A percentile compares a stretch with the other conserved stretches of the same genome.
Conservation (phyloP, 441 rosid species). For the Pelargonium myrrhifolium region DNA sequence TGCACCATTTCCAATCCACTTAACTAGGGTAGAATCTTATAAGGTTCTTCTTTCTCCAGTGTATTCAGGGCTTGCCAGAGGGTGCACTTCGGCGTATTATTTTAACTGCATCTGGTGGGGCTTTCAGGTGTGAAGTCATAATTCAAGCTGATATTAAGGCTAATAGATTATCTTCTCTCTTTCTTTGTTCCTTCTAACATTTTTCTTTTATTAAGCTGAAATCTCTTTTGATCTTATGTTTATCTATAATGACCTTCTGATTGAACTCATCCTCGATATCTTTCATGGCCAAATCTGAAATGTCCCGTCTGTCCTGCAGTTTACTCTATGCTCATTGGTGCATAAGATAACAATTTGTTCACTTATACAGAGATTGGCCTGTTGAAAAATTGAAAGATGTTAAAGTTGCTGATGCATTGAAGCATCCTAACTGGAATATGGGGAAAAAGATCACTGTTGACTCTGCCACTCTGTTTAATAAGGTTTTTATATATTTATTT, state of each 20-base stretch:
- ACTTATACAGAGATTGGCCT: constrained; percentile 65
- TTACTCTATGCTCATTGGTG: neutral
- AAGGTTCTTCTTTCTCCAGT: constrained; percentile 30
- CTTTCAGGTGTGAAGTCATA: constrained; percentile 64
- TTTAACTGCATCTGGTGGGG: constrained; percentile 95
- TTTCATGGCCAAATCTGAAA: neutral
- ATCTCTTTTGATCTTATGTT: constrained; percentile 1
- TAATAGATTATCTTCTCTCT: constrained; percentile 2
- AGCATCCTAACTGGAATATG: constrained; percentile 94
- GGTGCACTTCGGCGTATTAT: constrained; percentile 77
- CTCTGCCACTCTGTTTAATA: constrained; percentile 93
- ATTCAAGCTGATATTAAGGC: constrained; percentile 5
- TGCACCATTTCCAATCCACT: constrained; percentile 4
- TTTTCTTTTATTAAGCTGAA: neutral
- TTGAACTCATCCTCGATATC: neutral
- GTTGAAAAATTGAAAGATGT: constrained; percentile 84
- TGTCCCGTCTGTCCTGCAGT: neutral
- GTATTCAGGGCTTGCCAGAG: constrained; percentile 88
- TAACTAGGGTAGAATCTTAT: constrained; percentile 5
- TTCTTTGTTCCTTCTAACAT: neutral
- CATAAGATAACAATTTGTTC: constrained; percentile 13
- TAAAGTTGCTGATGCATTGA: constrained; percentile 88
- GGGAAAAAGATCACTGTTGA: constrained; percentile 95
- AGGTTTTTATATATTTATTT: constrained; percentile 39
- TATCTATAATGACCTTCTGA: neutral